Base-by-base conservation (phyloP, 306 rosid species). In the Senna siamea region DNA sequence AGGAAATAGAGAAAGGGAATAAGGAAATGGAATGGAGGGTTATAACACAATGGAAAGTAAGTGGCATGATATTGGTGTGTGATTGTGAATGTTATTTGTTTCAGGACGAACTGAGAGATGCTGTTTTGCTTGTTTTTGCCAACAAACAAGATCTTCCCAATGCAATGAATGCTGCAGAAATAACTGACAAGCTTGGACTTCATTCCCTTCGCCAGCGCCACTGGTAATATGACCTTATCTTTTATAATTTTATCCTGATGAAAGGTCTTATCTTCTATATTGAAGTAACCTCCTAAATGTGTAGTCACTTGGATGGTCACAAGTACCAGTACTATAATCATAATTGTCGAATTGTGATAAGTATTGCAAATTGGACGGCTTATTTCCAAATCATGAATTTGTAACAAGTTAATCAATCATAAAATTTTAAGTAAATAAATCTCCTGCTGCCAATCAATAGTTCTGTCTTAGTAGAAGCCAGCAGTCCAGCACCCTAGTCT, bases 81-180 rank as follows among this genome's bases (percentile, higher is more conserved):
- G 22, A 59, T 30, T 59, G 44, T 59, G 6, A 59, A 7, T 34
- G 44, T 59, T 59, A n/a, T n/a, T 48, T 48, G 51, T 15, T n/a
- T 32, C 66, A 59, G 66, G 66, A 59, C 5, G 66, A 59, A 59
- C 23, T 59, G 44, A 59, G 66, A n/a, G 66, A 59, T n/a, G 66
- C 66, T 9, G 66, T 59, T 59, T 59, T 59, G 66, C 66, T 59
- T 34, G 66, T 59, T 32, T 59, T 59, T 32, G 66, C 66, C 44
- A 59, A 59, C 23, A 59, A 59, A n/a, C 66, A 59, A 60, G 98
- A 93, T 93, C 94, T 93, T 84, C 98, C 98, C 4, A 91, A 91
- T 88, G 98, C 97, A 66, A 93, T 91, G 98, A 93, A 86, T 88
- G 98, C 98, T 76, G 97, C 97, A 66, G 97, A 93, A 87, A 93